Evolutionary conservation across 2,329 filamentous ascomycete genomes (phyloP), one percentile per base, ranked within the genome.

Genomic region (Colletotrichum sansevieriae): DNA sequence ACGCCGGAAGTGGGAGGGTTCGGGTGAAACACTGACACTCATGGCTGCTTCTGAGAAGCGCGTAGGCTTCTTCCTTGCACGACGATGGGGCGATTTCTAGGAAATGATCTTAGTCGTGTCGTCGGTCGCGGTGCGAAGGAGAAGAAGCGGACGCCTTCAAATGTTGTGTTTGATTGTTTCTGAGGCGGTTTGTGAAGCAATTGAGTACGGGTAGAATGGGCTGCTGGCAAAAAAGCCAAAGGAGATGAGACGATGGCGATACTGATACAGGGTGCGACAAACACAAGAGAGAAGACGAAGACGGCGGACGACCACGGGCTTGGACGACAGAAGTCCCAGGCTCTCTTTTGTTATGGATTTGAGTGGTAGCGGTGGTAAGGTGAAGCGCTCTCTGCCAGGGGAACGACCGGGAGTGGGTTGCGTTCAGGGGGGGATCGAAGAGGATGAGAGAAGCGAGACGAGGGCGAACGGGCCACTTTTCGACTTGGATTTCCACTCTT

Each of bases 11-110:
- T 70, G 74, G 70, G 60, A 71, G 68, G 70, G 60, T 65, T 69
- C 68, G 66, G 72, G 62, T 73, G 73, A 79, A 77, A 79, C 77
- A 84, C 83, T 81, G 77, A 85, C 83, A 79, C 83, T 85, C 83
- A 85, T 85, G 72, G 76, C 83, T 76, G 70, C 68, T 70, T 67
- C 63, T 63, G 52, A 52, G 68, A 70, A 70, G 68, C 64, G 60
- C 68, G 63, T 56, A 64, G 70, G 70, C 70, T 71, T 68, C 70
- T 71, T 71, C 70, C 70, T 64, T 71, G 70, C 60, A 58, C 59
- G 59, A 61, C 62, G 62, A 65, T 43, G 47, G 51, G 49, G 65
- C 39, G 54, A 43, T 33, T 15, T 64, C 33, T 52, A 29, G 39
- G 37, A 18, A 33, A 47, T 49, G 58, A 49, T 33, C 47, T 52